Base-by-base conservation (phyloP, 2,329 filamentous ascomycete species). In the Aspergillus latus region DNA sequence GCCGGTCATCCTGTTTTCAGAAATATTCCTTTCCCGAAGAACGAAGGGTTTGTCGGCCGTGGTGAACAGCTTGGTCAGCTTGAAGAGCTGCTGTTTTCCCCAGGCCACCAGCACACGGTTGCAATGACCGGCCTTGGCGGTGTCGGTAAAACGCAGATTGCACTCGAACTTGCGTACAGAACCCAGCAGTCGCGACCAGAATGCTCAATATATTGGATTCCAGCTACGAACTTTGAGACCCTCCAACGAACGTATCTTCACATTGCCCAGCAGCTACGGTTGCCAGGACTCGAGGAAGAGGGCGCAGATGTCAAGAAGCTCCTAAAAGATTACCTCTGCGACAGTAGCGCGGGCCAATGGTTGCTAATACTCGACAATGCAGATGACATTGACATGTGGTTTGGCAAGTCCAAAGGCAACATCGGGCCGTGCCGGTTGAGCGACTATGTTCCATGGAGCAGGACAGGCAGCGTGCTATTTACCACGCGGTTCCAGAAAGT, bases 161-260 rank as follows among this genome's bases (percentile, higher is more conserved):
- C 10, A 11, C 34, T 36, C 10, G 13, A 36, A 11, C 10, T 36
- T 4, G 34, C 34, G 10, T 63, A 67, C 47, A 57, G 56, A 3
- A 29, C 61, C 13, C 54, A 45, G 4, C 4, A 49, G 2, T 28
- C 10, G 10, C 1, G 29, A 10, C 47, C 21, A 13, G 56, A 65
- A 4, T 15, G 9, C 32, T 69, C 60, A 26, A 56, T 68, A 5
- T 68, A 70, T 50, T 71, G 66, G 67, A 53, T 69, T 16, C 61
- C 64, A 42, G 64, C 63, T 32, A 65, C 61, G 16, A 69, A 56
- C 48, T 44, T 49, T 4, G 58, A 51, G 26, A 50, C 10, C 2
- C 39, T 65, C 16, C 50, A 64, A 15, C 56, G 64, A 34, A 53
- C 45, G 1, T 63, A 44, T 40, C 9, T 59, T 15, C 43, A 16